Evolutionary conservation across 2,329 filamentous ascomycete genomes (phyloP).

Genomic region (Thelonectria discophora): DNA sequence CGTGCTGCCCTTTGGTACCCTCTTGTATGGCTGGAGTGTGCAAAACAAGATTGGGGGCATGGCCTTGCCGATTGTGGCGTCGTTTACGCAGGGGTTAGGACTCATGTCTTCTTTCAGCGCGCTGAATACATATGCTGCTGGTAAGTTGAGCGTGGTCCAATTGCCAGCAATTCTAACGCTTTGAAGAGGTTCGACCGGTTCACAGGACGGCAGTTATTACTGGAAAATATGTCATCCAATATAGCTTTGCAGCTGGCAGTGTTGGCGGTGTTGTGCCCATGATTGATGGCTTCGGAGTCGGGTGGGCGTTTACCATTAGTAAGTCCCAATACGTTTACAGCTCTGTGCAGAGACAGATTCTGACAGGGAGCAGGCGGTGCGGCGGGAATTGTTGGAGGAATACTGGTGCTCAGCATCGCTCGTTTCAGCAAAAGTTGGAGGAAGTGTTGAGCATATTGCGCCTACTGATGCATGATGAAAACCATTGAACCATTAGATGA

Average conservation of each 20-base stretch:
- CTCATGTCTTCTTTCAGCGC: conserved; percentile 51
- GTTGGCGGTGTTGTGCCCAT: conserved; percentile 39
- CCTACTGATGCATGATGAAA: too few relatives aligned
- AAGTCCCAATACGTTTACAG: conserved; percentile 15
- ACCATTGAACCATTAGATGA: too few relatives aligned
- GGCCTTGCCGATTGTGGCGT: conserved; percentile 46
- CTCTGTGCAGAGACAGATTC: neutral
- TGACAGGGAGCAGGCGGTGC: conserved; percentile 24
- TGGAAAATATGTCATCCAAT: conserved; percentile 41
- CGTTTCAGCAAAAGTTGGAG: conserved; percentile 35
- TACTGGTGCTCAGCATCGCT: conserved; percentile 32
- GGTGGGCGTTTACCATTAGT: conserved; percentile 40
- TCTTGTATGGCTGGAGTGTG: conserved; percentile 51
- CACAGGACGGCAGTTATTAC: conserved; percentile 40
- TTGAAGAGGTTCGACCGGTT: conserved; percentile 31
- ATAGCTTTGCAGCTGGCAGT: conserved; percentile 39
- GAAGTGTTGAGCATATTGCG: neutral
- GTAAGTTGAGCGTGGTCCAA: conserved; percentile 25
- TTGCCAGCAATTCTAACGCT: neutral
- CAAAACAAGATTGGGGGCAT: conserved; percentile 46
- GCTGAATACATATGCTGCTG: conserved; percentile 52
- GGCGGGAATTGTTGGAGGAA: conserved; percentile 23
- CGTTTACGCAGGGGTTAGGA: conserved; percentile 47
- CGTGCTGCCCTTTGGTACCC: conserved; percentile 43
- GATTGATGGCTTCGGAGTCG: conserved; percentile 37